Evolutionary conservation across 2,329 filamentous ascomycete genomes (phyloP), one percentile per base, ranked within the genome.

Genomic region (Pyricularia grisea): DNA sequence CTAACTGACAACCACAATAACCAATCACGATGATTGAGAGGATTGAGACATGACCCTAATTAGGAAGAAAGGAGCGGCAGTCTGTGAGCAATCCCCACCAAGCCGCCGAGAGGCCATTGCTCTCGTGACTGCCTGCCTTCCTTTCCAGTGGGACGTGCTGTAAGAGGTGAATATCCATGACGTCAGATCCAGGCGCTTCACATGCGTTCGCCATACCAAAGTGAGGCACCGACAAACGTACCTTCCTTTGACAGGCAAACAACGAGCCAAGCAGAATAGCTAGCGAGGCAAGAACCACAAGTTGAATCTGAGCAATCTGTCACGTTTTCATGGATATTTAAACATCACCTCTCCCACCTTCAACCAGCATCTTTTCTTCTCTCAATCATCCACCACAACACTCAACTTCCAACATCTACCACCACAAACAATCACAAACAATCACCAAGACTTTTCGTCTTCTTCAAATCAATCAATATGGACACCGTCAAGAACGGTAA

Each of bases 401-500:
- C 61, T 68, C 70, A 69, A 63, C 31, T 67, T 60, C 68, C 72
- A 71, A 36, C 61, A 68, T 68, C 68, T 71, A 71, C 65, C 67
- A 68, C 14, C 28, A 63, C 36, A 61, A 23, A 25, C 58, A 61
- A 28, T 7, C 25, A 63, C 64, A 68, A 71, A 61, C 65, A 72
- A 72, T 63, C 60, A 63, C 25, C 64, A 67, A 50, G 28, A 67
- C 65, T 69, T 63, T 30, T 66, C n/a, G n/a, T 67, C 33, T 68
- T 68, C 50, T 11, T 55, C 60, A 69, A 68, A 73, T 69, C 72
- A 67, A 75, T 72, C 75, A 78, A 65, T 73, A 81, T 81, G 79
- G 79, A 81, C 67, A 75, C 78, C 74, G 71, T 80, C 75, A 81
- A 81, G 80, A 82, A 86, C 78, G 25, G 60, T 63, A 30, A 63